Percentiles rank a stretch among this genome's conserved stretches.
These are phyloP conservation scores for Yamadazyma dendronema DNA, from an alignment of 1,139 yeast species.

Conservation along the genomic window DNA sequence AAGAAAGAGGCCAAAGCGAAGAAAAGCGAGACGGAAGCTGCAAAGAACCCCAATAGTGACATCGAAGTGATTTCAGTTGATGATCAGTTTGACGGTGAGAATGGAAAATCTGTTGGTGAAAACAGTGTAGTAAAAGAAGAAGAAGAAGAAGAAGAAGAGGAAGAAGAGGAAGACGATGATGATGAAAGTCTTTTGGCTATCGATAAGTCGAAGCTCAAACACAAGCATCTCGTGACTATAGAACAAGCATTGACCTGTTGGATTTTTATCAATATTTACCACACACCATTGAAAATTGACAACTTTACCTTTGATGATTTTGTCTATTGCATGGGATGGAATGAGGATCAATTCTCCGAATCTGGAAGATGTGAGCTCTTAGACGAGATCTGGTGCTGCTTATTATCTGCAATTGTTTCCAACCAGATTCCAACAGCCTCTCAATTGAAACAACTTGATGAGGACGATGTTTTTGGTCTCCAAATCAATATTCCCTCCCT, in stretches of 20 bases:
- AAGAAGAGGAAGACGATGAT: constrained; percentile 10
- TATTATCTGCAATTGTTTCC: constrained; percentile 46
- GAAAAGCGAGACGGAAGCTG: constrained; percentile 3
- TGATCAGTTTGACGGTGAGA: too few species aligned
- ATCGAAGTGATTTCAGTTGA: too few species aligned
- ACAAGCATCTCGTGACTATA: constrained; percentile 14
- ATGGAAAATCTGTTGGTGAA: too few species aligned
- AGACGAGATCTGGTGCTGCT: constrained; percentile 72
- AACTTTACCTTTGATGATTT: constrained; percentile 81
- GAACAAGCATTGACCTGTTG: constrained; percentile 64
- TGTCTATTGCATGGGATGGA: constrained; percentile 62
- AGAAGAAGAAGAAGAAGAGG: constrained; percentile 9
- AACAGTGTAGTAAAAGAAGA: too few species aligned
- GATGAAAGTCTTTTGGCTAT: constrained; percentile 13
- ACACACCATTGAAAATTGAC: constrained; percentile 60
- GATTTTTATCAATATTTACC: constrained; percentile 73
- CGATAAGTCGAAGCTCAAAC: constrained; percentile 11
- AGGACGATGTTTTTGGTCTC: constrained; percentile 33
- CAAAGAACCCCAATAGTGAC: too few species aligned
- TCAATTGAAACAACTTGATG: constrained; percentile 21
- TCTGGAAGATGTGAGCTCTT: constrained; percentile 53
- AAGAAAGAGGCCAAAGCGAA: constrained; percentile 12
- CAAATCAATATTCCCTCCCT: constrained; percentile 42
- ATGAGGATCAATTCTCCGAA: constrained; percentile 39
- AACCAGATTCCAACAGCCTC: constrained; percentile 30